Base-by-base conservation (phyloP, 139 green algal genomes). In the Closterium sp. region DNA sequence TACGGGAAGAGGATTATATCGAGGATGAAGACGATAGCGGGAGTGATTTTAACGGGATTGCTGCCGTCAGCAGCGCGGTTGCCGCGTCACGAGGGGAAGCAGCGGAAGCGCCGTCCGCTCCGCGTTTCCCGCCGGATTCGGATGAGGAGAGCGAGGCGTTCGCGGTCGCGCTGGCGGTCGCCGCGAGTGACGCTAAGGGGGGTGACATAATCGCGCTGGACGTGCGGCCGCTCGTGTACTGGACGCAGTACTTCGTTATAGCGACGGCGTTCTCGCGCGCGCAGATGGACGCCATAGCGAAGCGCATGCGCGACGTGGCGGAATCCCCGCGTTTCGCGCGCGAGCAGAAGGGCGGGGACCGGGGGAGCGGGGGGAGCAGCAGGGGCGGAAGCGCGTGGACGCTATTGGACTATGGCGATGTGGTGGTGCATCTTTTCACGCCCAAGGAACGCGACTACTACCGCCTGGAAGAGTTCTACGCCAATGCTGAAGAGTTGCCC, bases 391-490 rank as follows among this genome's bases (percentile, higher is more conserved):
- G 84, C 30, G 21, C 32, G 84, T 94, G 90, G 90, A 35, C 55
- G 76, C 85, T 84, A 16, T 55, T 94, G 16, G 92, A 95, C 36
- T 92, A 84, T 76, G 91, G 89, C 21, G 94, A 96, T 84, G 93
- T 96, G 76, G 90, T 96, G 4, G 90, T 92, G 35, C 94, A 96
- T 87, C 38, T 96, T 28, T 95, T 96, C 8, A 88, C 91, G 38
- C 93, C 94, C 30, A 84, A 21, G 25, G 87, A 93, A 35, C 76
- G 94, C 34, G 86, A 91, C 5, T 93, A 90, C 55, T 96, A 96
- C 92, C 88, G 94, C 89, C n/a, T 96, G 28, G 94, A 96, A 38
- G 69, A 55, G 35, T 94, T 95, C 64, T 96, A 96, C 84, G 86
- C 66, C 6, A 92, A 90, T 21, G 91, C 91, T 7, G 84, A 91